These are phyloP conservation scores for Nicotiana benthamiana DNA, from an alignment of 257 asterid species.

Conservation along the genomic window DNA sequence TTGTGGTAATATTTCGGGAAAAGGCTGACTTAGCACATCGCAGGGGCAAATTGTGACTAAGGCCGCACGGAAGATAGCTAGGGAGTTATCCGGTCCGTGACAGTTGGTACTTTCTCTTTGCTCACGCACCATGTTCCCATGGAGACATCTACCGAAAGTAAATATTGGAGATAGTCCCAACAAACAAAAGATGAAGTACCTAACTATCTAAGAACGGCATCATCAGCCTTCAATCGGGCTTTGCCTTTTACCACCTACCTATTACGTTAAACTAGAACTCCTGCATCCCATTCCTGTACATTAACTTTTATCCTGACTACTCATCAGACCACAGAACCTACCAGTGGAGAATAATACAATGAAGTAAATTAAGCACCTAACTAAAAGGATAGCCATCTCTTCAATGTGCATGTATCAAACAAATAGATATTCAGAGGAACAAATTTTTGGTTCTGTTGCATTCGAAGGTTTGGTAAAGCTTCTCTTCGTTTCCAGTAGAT, in stretches of 20 bases:
- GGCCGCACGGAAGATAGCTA: too few relatives aligned
- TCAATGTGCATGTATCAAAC: conserved; percentile 30
- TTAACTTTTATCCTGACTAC: background rate
- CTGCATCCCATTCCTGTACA: conserved; percentile 15
- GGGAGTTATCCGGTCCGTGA: too few relatives aligned
- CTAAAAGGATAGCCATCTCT: conserved; percentile 14
- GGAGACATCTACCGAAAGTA: background rate
- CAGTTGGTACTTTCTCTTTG: too few relatives aligned
- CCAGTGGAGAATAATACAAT: background rate
- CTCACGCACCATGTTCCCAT: too few relatives aligned
- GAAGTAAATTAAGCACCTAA: conserved; percentile 16
- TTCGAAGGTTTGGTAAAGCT: background rate
- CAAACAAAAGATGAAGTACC: background rate
- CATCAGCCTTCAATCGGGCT: background rate
- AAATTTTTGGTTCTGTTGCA: conserved; percentile 32
- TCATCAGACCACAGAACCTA: background rate
- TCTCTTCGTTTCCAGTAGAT: too few relatives aligned
- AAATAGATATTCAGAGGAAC: conserved; percentile 32
- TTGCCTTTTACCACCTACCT: background rate
- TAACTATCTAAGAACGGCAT: background rate
- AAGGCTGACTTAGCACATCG: too few relatives aligned
- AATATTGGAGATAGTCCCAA: background rate
- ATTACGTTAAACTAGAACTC: background rate
- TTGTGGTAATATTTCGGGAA: too few relatives aligned
- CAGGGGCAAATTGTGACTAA: too few relatives aligned